Percentiles rank a stretch among this genome's conserved stretches.
phyloP scores from a whole-genome alignment of 1,284 basidiomycete genomes.

The Sanghuangporus sanghuang region DNA sequence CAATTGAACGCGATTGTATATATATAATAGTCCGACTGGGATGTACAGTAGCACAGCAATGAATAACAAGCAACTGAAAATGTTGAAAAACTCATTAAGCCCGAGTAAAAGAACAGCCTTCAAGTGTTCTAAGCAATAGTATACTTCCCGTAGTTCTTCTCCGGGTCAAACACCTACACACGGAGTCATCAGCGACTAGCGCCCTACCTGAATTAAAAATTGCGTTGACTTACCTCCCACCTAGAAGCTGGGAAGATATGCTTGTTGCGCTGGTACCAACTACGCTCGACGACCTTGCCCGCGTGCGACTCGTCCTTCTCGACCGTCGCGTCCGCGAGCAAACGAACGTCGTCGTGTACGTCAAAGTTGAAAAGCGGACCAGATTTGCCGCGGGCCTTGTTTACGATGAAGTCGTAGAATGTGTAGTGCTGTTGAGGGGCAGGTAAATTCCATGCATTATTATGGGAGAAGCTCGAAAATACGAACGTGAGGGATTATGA shows the following conservation, averaged over 20 bases:
- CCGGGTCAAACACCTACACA: constrained; percentile 81
- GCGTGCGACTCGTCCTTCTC: constrained; percentile 99
- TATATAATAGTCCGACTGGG: too few species aligned
- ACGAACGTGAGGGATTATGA: constrained; percentile 89
- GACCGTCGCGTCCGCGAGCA: constrained; percentile 91
- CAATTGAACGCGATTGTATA: too few species aligned
- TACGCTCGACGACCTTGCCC: constrained; percentile 95
- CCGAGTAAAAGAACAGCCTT: not conserved
- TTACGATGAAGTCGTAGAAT: constrained; percentile 98
- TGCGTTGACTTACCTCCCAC: constrained; percentile 69
- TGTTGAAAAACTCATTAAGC: not conserved
- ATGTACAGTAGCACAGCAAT: not conserved
- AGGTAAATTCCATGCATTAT: constrained; percentile 13
- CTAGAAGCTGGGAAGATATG: constrained; percentile 96
- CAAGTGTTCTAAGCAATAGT: constrained; percentile 49
- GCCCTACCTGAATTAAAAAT: not conserved
- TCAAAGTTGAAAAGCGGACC: constrained; percentile 99
- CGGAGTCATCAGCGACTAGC: not conserved
- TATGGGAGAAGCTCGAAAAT: not conserved
- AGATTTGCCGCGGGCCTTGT: constrained; percentile 97
- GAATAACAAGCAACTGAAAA: not conserved
- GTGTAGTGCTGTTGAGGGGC: constrained; percentile 75
- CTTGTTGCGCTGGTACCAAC: constrained; percentile 95
- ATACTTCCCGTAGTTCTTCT: constrained; percentile 88
- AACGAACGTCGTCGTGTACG: constrained; percentile 95